Conservation (phyloP, 2,329 filamentous ascomycete genomes). For the Exophiala xenobiotica region DNA sequence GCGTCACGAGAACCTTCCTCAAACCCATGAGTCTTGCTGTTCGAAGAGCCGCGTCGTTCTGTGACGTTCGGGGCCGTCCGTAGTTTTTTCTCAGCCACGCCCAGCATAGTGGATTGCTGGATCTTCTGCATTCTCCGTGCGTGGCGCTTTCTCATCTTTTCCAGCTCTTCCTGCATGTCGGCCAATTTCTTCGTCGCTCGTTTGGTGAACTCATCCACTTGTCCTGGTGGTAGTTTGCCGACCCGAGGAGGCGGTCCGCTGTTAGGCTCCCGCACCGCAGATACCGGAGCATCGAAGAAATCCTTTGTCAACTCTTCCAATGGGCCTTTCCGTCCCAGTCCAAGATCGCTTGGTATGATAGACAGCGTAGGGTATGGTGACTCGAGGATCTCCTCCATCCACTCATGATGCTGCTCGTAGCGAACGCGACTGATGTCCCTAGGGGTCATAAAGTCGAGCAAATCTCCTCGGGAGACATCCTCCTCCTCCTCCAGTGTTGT, state of each 20-base stretch:
- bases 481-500: slow-evolving; percentile 78
- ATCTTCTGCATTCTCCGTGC: slow-evolving; percentile 72
- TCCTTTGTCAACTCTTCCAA: slow-evolving; percentile 78
- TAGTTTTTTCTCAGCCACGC: slow-evolving; percentile 73
- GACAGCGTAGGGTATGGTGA: slow-evolving; percentile 84
- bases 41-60: slow-evolving; percentile 17
- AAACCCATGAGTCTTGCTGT: slow-evolving; percentile 5
- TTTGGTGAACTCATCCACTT: slow-evolving; percentile 80
- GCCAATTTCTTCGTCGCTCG: slow-evolving; percentile 71
- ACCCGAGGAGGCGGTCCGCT: slow-evolving; percentile 42
- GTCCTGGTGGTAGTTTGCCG: slow-evolving; percentile 68
- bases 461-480: slow-evolving; percentile 80
- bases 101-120: slow-evolving; percentile 67
- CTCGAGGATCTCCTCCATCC: slow-evolving; percentile 96
- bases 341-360: slow-evolving; percentile 83
- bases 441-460: slow-evolving; percentile 85
- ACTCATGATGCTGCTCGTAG: slow-evolving; percentile 94
- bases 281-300: slow-evolving; percentile 67
- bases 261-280: slow-evolving; percentile 29
- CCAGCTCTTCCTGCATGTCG: slow-evolving; percentile 76
- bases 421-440: slow-evolving; percentile 83
- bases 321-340: slow-evolving; percentile 79
- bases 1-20: slow-evolving; percentile 30
- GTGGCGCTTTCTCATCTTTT: slow-evolving; percentile 78
- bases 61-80: slow-evolving; percentile 59